phyloP scores from a whole-genome alignment of 768 basidiomycete genomes.

The Trametes elegans region DNA sequence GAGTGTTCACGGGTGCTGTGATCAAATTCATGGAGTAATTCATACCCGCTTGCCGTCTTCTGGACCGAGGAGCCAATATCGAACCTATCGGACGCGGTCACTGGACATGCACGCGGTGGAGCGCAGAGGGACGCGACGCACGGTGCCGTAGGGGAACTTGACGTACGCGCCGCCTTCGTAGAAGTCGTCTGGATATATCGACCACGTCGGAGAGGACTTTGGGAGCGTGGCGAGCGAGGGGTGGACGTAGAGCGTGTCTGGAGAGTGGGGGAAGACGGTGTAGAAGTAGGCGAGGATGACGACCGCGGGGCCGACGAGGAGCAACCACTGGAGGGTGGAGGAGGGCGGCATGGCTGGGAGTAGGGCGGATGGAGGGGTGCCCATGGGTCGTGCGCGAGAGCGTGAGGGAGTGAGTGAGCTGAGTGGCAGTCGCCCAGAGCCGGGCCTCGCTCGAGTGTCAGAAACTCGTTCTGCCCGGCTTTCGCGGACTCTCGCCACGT shows the following conservation, averaged over 20 bases:
- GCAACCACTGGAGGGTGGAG: constrained; percentile 36
- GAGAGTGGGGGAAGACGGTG: constrained; percentile 63
- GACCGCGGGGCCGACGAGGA: constrained; percentile 60
- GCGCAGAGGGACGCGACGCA: constrained; percentile 30
- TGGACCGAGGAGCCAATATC: constrained; percentile 79
- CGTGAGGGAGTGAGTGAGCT: not conserved
- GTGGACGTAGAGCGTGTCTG: constrained; percentile 47
- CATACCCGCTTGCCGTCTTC: constrained; percentile 63
- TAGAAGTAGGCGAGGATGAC: constrained; percentile 61
- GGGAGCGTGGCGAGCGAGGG: constrained; percentile 63
- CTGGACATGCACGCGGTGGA: constrained; percentile 6
- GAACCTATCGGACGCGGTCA: constrained; percentile 42
- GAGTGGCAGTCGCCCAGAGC: too few species aligned
- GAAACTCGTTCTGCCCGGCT: not conserved
- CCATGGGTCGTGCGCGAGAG: constrained; percentile 2
- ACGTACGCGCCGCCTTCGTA: constrained; percentile 65
- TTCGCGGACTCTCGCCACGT: constrained; percentile 8
- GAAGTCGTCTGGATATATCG: constrained; percentile 71
- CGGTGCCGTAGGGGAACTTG: constrained; percentile 61
- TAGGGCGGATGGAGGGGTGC: constrained; percentile 4
- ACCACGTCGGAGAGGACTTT: constrained; percentile 52
- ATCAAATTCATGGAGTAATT: not conserved
- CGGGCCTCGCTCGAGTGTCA: not conserved
- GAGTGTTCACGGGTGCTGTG: not conserved
- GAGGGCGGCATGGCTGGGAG: constrained; percentile 25